A percentile compares a stretch with the other conserved stretches of the same genome.
Conservation (phyloP, 352 stramenopile genomes). For the Pythium chondricola region DNA sequence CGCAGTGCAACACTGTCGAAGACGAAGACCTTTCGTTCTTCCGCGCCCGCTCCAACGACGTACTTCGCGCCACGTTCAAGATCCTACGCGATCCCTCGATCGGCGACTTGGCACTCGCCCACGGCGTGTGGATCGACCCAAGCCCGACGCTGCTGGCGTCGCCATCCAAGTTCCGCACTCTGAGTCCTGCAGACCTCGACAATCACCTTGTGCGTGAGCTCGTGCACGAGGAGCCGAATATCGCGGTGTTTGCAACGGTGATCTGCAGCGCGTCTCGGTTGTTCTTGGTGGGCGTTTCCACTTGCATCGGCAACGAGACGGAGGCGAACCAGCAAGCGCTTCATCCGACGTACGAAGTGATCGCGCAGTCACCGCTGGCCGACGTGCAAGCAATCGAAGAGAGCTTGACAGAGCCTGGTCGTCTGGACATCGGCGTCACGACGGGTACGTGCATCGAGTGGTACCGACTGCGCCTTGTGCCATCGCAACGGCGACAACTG, state of each 20-base stretch:
- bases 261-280: slow-evolving; percentile 19
- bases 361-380: slow-evolving; percentile 36
- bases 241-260: slow-evolving; percentile 25
- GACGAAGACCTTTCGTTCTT: slow-evolving; percentile 18
- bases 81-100: slow-evolving; percentile 42
- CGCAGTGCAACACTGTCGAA: slow-evolving; percentile 24
- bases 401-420: slow-evolving; percentile 49
- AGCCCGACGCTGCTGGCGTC: slow-evolving; percentile 15
- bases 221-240: slow-evolving; percentile 14
- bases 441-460: slow-evolving; percentile 30
- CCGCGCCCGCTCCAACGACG: slow-evolving; percentile 51
- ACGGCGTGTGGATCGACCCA: slow-evolving; percentile 54
- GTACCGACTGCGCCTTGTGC: slow-evolving; percentile 51
- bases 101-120: slow-evolving; percentile 49
- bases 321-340: slow-evolving; percentile 8
- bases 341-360: slow-evolving; percentile 22
- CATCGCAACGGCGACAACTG: slow-evolving; percentile 45
- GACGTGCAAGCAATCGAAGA: slow-evolving; percentile 64
- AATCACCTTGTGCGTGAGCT: slow-evolving; percentile 26
- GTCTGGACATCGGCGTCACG: slow-evolving; percentile 56
- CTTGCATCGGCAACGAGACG: too few species aligned
- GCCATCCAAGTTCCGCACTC: slow-evolving; percentile 22
- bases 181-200: slow-evolving; percentile 17
- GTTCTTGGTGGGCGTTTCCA: slow-evolving; percentile 48
- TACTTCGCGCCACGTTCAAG: slow-evolving; percentile 76